Conservation (phyloP, 306 rosid genomes). For the Calophaca sinica region DNA sequence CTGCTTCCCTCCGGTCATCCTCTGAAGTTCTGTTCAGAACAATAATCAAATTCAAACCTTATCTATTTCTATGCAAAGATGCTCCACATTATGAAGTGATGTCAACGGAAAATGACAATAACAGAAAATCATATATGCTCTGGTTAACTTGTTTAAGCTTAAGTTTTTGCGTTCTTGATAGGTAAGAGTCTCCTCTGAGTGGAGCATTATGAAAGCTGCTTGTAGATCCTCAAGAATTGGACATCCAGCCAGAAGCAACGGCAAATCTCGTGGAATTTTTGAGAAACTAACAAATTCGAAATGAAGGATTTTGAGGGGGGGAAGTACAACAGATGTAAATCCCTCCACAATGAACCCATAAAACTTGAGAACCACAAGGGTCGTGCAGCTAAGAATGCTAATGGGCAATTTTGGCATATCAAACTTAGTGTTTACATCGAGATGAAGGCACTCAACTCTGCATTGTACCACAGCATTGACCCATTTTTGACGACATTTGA, state of each 20-base stretch:
- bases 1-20: too few species aligned
- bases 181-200: background rate
- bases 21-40: too few species aligned
- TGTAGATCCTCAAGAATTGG: conserved; percentile 6
- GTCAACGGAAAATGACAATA: background rate
- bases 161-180: background rate
- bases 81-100: background rate
- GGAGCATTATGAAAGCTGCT: too few species aligned
- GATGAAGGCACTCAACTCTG: background rate
- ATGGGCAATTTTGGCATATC: background rate
- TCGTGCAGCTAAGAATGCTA: background rate
- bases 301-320: conserved; percentile 20
- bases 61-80: background rate
- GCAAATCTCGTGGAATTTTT: too few species aligned
- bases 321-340: background rate
- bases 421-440: too few species aligned
- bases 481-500: background rate
- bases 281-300: background rate
- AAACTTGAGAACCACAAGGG: conserved; percentile 23
- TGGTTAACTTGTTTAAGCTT: background rate
- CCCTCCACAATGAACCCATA: background rate
- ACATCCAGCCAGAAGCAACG: background rate
- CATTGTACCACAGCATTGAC: background rate
- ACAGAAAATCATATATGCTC: background rate
- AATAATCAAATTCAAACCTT: background rate